Evolutionary conservation across 306 rosid species (phyloP).

Genomic region (Leucaena leucocephala): DNA sequence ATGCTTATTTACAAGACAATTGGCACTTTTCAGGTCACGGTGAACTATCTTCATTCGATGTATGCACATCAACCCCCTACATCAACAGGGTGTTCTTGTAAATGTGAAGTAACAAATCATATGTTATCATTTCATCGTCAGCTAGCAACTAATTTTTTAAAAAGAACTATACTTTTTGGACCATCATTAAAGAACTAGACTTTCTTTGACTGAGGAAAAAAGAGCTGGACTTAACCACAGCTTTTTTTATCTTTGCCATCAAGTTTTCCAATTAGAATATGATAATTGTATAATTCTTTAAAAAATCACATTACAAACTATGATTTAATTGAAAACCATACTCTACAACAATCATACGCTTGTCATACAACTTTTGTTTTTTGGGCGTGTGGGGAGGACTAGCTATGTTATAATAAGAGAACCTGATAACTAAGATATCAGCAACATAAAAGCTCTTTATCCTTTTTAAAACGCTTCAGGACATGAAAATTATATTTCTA

Average conservation of each 20-base stretch:
- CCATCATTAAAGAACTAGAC: neutral
- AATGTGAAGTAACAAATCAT: constrained; percentile 30
- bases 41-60: constrained; percentile 98
- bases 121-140: constrained; percentile 23
- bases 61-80: constrained; percentile 97
- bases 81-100: constrained; percentile 36
- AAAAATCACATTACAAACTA: neutral
- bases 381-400: too few relatives aligned
- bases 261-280: neutral
- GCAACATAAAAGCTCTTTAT: neutral
- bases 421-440: neutral
- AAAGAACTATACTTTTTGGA: neutral
- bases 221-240: neutral
- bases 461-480: constrained; percentile 10
- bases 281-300: neutral
- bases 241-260: neutral
- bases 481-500: constrained; percentile 14
- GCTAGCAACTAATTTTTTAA: constrained; percentile 8
- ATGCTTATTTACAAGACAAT: constrained; percentile 94
- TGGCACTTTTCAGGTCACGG: constrained; percentile 94
- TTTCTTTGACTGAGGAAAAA: neutral
- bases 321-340: neutral
- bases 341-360: neutral
- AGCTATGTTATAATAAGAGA: neutral
- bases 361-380: neutral